Conservation (phyloP, 2,329 filamentous ascomycete species). For the Colletotrichum graminicola region DNA sequence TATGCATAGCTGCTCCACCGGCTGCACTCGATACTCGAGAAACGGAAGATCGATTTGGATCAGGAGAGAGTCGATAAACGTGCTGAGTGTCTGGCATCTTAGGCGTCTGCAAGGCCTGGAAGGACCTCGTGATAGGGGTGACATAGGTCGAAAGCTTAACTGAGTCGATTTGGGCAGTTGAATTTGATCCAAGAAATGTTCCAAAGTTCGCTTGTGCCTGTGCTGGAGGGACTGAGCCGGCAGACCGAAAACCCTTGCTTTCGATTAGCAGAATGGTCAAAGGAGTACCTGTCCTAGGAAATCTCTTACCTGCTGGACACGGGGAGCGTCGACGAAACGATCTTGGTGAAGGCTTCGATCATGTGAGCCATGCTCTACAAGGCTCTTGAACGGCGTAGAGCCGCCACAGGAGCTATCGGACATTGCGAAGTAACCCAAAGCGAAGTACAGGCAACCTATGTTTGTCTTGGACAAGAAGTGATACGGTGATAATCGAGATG, state of each 20-base stretch:
- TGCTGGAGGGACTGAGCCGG: background rate
- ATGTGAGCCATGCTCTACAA: slow-evolving; percentile 57
- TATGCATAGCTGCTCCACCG: no score
- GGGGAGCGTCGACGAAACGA: slow-evolving; percentile 47
- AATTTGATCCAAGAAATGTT: slow-evolving; percentile 50
- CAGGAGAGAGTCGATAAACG: background rate
- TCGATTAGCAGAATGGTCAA: background rate
- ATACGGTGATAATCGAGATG: background rate
- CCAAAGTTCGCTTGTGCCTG: slow-evolving; percentile 51
- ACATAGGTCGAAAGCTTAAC: background rate
- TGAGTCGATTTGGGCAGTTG: background rate
- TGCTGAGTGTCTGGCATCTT: slow-evolving; percentile 1
- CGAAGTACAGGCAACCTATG: no score
- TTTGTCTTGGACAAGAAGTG: background rate
- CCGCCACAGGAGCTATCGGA: slow-evolving; percentile 58
- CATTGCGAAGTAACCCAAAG: slow-evolving; percentile 47
- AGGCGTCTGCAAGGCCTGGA: background rate
- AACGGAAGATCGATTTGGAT: background rate
- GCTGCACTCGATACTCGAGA: background rate
- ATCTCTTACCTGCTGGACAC: slow-evolving; percentile 16
- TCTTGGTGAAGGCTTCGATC: slow-evolving; percentile 58
- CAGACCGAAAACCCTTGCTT: slow-evolving; percentile 33
- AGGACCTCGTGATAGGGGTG: background rate
- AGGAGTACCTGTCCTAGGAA: background rate
- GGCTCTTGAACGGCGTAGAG: slow-evolving; percentile 57